Conservation (phyloP, 83 land plant species). For the Picea engelmannii region DNA sequence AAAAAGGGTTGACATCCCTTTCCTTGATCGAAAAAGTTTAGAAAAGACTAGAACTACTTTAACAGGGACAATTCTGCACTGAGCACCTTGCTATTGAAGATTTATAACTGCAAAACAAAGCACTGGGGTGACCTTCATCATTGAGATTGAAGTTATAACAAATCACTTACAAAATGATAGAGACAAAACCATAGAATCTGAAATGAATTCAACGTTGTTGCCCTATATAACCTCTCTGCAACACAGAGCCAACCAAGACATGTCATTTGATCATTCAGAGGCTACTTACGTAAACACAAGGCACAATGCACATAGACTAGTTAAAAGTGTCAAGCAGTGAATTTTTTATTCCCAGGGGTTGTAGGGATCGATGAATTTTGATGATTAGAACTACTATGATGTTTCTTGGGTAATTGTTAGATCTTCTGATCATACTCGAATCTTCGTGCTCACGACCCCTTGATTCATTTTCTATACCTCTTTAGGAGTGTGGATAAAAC, state of each 20-base stretch:
- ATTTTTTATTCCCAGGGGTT: neutral
- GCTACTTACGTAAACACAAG: neutral
- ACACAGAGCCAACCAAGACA: neutral
- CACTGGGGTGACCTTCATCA: neutral
- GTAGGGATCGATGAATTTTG: neutral
- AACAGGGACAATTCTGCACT: too few species aligned
- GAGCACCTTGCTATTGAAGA: neutral
- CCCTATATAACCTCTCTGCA: neutral
- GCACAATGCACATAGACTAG: neutral
- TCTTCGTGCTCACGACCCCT: constrained; percentile 19
- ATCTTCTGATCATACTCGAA: neutral
- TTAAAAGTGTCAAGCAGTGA: neutral
- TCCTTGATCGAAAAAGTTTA: too few species aligned
- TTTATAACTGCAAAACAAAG: neutral
- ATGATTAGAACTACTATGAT: neutral
- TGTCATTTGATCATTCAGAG: neutral
- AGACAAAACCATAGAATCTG: neutral
- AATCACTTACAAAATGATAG: neutral
- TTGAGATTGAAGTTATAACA: neutral
- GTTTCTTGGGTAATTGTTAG: neutral
- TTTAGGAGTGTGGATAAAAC: too few species aligned
- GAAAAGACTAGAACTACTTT: too few species aligned
- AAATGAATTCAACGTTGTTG: neutral
- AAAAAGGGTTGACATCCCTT: too few species aligned
- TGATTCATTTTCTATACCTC: constrained; percentile 30